These are phyloP conservation scores for Afroboletus lepidellus DNA, from an alignment of 1,284 basidiomycete species.

Conservation along the genomic window DNA sequence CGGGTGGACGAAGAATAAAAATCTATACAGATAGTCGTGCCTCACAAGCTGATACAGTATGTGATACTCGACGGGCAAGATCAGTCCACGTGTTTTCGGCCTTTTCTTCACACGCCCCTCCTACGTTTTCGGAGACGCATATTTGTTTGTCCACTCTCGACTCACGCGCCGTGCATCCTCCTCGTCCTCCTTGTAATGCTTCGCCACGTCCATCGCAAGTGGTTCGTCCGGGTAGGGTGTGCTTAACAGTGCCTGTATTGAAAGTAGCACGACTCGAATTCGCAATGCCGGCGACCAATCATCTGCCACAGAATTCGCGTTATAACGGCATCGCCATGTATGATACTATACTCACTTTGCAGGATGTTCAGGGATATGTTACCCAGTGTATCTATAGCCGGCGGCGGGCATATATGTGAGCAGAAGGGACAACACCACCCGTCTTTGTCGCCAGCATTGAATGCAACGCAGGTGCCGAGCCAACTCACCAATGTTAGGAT, in stretches of 20 bases:
- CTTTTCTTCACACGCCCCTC: too few species aligned
- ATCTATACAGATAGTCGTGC: too few species aligned
- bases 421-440: constrained; percentile 13
- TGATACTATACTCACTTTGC: constrained; percentile 6
- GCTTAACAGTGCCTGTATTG: constrained; percentile 92
- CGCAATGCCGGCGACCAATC: constrained; percentile 99
- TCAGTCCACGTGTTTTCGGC: too few species aligned
- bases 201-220: constrained; percentile 96
- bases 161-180: constrained; percentile 87
- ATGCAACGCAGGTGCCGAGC: constrained; percentile 2
- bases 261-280: constrained; percentile 95
- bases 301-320: constrained; percentile 49
- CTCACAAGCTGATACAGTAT: too few species aligned
- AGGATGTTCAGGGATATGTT: constrained; percentile 95
- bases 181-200: constrained; percentile 99
- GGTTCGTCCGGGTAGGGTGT: constrained; percentile 99
- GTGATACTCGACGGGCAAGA: too few species aligned
- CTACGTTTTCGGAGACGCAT: too few species aligned
- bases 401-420: constrained; percentile 20
- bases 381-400: constrained; percentile 84
- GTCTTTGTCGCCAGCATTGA: too few species aligned
- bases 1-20: too few species aligned
- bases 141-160: constrained; percentile 89
- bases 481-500: constrained; percentile 94
- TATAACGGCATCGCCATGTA: background rate